Evolutionary conservation across 768 basidiomycete genomes (phyloP).

Genomic region (Lentinula edodes): DNA sequence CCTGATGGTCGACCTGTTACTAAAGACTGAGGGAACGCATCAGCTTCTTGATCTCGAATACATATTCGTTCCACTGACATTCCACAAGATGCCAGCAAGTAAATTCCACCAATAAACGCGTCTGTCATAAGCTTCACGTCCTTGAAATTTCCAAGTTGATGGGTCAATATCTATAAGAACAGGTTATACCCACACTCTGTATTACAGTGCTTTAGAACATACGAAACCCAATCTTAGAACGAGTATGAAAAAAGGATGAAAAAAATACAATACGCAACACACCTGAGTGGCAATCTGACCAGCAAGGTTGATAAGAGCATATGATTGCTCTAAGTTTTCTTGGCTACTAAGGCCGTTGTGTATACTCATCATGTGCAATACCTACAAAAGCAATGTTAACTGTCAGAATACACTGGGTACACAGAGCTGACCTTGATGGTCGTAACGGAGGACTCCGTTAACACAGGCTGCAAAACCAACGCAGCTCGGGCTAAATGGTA

Average conservation of each 20-base stretch:
- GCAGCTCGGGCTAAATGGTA: conserved; percentile 43
- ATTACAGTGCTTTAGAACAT: conserved; percentile 11
- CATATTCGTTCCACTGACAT: conserved; percentile 29
- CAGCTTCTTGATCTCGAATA: neutral
- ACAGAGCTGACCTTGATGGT: conserved; percentile 32
- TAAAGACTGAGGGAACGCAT: conserved; percentile 26
- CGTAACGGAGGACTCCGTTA: conserved; percentile 37
- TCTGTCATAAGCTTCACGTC: conserved; percentile 46
- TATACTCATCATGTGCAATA: conserved; percentile 46
- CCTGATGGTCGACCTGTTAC: conserved; percentile 45
- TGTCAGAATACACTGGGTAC: neutral
- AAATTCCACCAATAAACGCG: conserved; percentile 54
- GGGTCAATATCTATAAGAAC: conserved; percentile 40
- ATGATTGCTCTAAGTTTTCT: conserved; percentile 43
- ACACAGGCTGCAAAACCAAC: conserved; percentile 37
- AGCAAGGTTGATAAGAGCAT: conserved; percentile 40
- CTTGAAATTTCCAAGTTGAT: conserved; percentile 42
- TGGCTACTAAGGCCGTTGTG: conserved; percentile 51
- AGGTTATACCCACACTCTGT: neutral
- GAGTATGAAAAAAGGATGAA: conserved; percentile 3
- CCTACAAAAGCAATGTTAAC: conserved; percentile 17
- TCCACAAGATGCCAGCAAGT: conserved; percentile 42
- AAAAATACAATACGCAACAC: conserved; percentile 11
- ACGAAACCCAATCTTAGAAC: conserved; percentile 39
- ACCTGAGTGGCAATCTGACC: conserved; percentile 44